A percentile compares a stretch with the other conserved stretches of the same genome.
Evolutionary conservation across 345 rosid genomes (phyloP).

Genomic region (Hibiscus trionum): DNA sequence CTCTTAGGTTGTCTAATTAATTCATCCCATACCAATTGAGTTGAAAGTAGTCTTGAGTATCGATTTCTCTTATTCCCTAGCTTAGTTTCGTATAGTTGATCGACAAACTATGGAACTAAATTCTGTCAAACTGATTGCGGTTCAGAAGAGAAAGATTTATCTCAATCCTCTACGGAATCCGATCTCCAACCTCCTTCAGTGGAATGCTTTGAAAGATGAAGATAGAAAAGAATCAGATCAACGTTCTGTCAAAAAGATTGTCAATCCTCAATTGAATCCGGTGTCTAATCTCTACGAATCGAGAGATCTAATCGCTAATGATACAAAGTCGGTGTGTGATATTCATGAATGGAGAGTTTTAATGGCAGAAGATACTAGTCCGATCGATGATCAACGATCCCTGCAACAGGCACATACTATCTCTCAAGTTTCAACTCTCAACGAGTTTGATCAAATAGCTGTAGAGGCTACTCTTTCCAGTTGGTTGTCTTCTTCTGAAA

Average conservation of each 20-base stretch:
- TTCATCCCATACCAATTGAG: no score
- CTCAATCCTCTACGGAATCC: background rate
- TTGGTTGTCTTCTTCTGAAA: background rate
- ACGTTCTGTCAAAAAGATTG: background rate
- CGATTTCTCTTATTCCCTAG: background rate
- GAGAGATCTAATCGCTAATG: background rate
- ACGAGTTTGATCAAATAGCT: no score
- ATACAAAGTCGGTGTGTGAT: no score
- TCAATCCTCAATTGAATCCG: background rate
- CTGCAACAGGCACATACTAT: no score
- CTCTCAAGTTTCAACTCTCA: no score
- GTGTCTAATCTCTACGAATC: background rate
- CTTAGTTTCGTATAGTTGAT: background rate
- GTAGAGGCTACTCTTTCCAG: background rate
- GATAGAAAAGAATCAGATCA: background rate
- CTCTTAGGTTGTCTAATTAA: no score
- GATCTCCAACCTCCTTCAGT: background rate
- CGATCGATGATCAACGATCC: background rate
- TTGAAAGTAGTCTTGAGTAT: background rate
- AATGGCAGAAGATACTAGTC: no score
- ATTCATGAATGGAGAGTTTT: no score
- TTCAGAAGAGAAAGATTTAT: background rate
- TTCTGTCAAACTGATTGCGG: no score
- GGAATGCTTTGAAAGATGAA: background rate
- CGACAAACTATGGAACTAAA: background rate